Conservation (phyloP, 2,329 filamentous ascomycete species). For the Dactylellina leptospora region DNA sequence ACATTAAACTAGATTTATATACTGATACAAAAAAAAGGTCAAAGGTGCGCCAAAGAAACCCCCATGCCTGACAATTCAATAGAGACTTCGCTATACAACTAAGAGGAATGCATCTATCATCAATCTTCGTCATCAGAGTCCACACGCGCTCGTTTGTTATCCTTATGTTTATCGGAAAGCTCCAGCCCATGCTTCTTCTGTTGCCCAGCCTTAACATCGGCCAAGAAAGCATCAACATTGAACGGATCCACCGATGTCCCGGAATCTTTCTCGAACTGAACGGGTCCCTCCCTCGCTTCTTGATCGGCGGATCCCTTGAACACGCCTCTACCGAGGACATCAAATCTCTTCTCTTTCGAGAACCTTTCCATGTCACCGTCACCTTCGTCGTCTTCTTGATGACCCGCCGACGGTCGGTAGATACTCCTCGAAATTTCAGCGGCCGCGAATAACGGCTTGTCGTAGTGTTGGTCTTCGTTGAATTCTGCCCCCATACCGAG, state of each 20-base stretch:
- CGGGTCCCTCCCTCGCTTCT: constrained; percentile 87
- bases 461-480: constrained; percentile 97
- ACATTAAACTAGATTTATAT: constrained; percentile 28
- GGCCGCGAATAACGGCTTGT: constrained; percentile 94
- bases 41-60: constrained; percentile 18
- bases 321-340: constrained; percentile 85
- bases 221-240: constrained; percentile 92
- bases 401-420: constrained; percentile 79
- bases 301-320: constrained; percentile 87
- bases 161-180: constrained; percentile 65
- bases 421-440: constrained; percentile 95
- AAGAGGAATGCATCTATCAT: constrained; percentile 53
- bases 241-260: constrained; percentile 75
- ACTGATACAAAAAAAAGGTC: constrained; percentile 20
- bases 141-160: constrained; percentile 58
- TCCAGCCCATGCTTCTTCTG: constrained; percentile 82
- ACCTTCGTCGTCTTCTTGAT: constrained; percentile 80
- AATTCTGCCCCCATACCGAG: constrained; percentile 79
- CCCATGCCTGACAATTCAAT: constrained; percentile 1
- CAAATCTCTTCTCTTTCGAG: constrained; percentile 83
- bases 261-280: constrained; percentile 80
- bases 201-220: constrained; percentile 73
- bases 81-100: constrained; percentile 17
- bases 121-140: constrained; percentile 78
- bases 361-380: constrained; percentile 88